These are phyloP conservation scores for Diplodia scrobiculata DNA, from an alignment of 2,329 filamentous ascomycete genomes.

Conservation along the genomic window DNA sequence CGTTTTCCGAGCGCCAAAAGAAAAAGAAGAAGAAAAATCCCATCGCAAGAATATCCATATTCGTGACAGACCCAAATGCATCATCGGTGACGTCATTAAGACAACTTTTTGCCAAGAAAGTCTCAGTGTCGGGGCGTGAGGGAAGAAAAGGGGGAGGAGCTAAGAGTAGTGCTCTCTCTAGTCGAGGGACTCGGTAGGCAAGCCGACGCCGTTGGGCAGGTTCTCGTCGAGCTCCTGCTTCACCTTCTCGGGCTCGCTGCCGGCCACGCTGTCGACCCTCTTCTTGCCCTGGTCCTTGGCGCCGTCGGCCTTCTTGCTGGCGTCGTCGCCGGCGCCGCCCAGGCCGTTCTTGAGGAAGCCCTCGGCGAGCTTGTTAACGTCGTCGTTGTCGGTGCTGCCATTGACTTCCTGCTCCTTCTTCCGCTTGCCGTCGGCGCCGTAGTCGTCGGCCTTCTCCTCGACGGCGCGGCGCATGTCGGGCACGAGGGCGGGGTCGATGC, in stretches of 20 bases:
- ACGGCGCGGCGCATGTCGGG: constrained; percentile 54
- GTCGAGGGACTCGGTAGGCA: constrained; percentile 38
- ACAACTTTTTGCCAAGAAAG: not conserved
- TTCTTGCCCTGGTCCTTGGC: constrained; percentile 30
- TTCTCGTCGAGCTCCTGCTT: constrained; percentile 36
- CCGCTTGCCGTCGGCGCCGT: constrained; percentile 40
- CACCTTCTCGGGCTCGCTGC: constrained; percentile 32
- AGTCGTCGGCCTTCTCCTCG: constrained; percentile 38
- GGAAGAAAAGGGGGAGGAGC: not conserved
- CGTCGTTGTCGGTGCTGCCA: constrained; percentile 36
- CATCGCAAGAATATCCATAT: not conserved
- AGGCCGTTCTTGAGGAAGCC: constrained; percentile 6
- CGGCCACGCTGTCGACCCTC: constrained; percentile 30
- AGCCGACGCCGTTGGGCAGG: constrained; percentile 35
- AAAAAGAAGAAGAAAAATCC: not conserved
- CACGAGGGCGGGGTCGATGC: constrained; percentile 52
- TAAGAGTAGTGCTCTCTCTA: not conserved
- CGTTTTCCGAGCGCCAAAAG: not conserved
- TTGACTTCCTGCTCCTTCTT: constrained; percentile 37
- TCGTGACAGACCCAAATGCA: not conserved
- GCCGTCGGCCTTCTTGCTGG: constrained; percentile 30
- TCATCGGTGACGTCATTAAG: not conserved
- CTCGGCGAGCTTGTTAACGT: constrained; percentile 34
- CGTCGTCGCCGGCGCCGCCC: not conserved
- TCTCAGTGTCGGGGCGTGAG: not conserved